Base-by-base conservation (phyloP, 2,329 filamentous ascomycete genomes). In the Diaporthe ilicicola region DNA sequence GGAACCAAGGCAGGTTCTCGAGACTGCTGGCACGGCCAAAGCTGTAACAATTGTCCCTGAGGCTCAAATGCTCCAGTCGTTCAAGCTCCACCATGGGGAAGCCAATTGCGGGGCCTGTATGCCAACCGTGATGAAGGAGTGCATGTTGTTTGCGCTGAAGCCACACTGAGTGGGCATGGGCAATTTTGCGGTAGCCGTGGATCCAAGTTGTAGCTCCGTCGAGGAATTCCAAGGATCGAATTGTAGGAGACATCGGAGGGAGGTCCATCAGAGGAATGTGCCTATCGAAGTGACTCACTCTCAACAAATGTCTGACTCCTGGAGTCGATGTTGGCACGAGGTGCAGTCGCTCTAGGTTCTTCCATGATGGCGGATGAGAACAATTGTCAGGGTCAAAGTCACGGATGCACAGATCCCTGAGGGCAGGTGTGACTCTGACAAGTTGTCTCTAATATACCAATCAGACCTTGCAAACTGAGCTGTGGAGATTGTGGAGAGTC, bases 51-150 rank as follows among this genome's bases (percentile, higher is more conserved):
- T 12, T 1, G 3, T 55, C 64, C 8, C 22, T 29, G 2, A 59
- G 12, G 22, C 27, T 17, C 13, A 73, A 12, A 48, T 73, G 71
- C 64, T 73, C 69, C 44, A 73, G 27, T 32, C 19, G 51, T 15
- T 32, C 44, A 6, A 68, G 59, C 12, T 24, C 59, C 12, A n/a
- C 22, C 29, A 37, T 8, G 6, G 42, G n/a, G n/a, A n/a, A n/a
- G n/a, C n/a, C n/a, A n/a, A n/a, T n/a, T n/a, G n/a, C n/a, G n/a
- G n/a, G n/a, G n/a, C n/a, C n/a, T n/a, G n/a, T n/a, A n/a, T n/a
- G n/a, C n/a, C n/a, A n/a, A n/a, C n/a, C n/a, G n/a, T n/a, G n/a
- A n/a, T n/a, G n/a, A 22, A 19, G 59, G 17, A 37, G n/a, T 17
- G 13, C 37, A 10, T 4, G n/a, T 2, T 42, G 22, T 42, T 24